Evolutionary conservation across 768 basidiomycete genomes (phyloP), one percentile per base, ranked within the genome.

Genomic region (Hericium erinaceus): DNA sequence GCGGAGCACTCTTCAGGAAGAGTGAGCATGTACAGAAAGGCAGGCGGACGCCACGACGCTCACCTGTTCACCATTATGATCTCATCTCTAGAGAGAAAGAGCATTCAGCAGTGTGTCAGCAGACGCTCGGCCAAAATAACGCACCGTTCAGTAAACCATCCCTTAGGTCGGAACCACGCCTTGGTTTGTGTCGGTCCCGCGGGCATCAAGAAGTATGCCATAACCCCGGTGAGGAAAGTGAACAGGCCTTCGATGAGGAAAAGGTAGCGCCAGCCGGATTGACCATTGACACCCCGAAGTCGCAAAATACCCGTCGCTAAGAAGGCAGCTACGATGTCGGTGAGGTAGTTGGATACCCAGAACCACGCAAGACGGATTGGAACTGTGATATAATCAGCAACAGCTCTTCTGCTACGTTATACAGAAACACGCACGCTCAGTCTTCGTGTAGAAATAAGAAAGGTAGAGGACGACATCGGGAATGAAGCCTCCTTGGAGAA

Each of bases 301-400:
- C 69, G 67, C 15, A 86, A 70, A 16, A 87, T 80, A 4, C 84
- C 85, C 0, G 80, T 81, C 0, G 83, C 87, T 9, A 87, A 64
- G 67, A 90, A 87, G 2, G 81, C 80, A 52, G 79, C 75, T 18
- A 82, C 60, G 52, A 88, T 81, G 48, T 77, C 68, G 3, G 79
- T 73, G 1, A 77, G 55, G 55, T 85, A 81, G 66, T 79, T 79
- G 4, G 81, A 80, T 28, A 80, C 73, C 84, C 84, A 89, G 74
- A 87, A 87, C 63, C 76, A 80, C 1, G 83, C 84, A 10, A 88
- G 73, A n/a, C 86, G 78, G 48, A 85, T 77, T 2, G 85, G 82
- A 0, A 85, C 79, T 81, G 60, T 22, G 33, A 18, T 5, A 28
- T 24, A 5, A 22, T 22, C 13, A 16, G 52, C 39, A 48, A 28